Conservation (phyloP, 495 filamentous ascomycete species). For the Xylaria nigripes region DNA sequence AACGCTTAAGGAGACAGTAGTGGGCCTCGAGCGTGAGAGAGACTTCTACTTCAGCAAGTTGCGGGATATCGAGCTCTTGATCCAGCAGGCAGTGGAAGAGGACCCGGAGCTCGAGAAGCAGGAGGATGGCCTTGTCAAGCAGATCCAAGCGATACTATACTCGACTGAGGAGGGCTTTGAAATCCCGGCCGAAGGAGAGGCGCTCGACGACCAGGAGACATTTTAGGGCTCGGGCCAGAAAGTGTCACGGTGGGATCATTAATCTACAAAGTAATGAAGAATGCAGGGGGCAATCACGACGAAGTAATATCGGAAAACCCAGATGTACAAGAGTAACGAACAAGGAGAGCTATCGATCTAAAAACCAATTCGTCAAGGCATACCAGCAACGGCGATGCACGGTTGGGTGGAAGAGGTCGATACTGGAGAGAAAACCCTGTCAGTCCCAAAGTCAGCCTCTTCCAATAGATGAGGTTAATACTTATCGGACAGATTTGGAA, state of each 20-base stretch:
- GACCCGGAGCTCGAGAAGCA: constrained; percentile 89
- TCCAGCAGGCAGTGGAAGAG: constrained; percentile 84
- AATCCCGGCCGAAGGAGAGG: constrained; percentile 64
- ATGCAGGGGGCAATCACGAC: constrained; percentile 3
- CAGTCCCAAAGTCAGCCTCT: background rate
- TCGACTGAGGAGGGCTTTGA: constrained; percentile 91
- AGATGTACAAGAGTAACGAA: background rate
- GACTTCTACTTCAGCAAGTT: constrained; percentile 99
- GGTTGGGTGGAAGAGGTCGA: background rate
- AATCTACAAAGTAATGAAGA: constrained; percentile 14
- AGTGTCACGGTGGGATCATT: background rate
- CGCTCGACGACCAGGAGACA: constrained; percentile 64
- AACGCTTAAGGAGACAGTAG: constrained; percentile 75
- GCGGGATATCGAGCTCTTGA: constrained; percentile 86
- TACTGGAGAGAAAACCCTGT: background rate
- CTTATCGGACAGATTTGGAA: background rate
- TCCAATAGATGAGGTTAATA: background rate
- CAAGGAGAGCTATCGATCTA: background rate
- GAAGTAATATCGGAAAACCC: constrained; percentile 11
- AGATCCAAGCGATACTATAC: constrained; percentile 93
- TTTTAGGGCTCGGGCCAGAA: constrained; percentile 41
- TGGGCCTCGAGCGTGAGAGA: constrained; percentile 83
- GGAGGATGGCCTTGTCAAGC: constrained; percentile 81
- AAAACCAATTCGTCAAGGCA: background rate
- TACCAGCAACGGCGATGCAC: background rate